phyloP scores from a whole-genome alignment of 495 filamentous ascomycete genomes.

The Neurospora africana region DNA sequence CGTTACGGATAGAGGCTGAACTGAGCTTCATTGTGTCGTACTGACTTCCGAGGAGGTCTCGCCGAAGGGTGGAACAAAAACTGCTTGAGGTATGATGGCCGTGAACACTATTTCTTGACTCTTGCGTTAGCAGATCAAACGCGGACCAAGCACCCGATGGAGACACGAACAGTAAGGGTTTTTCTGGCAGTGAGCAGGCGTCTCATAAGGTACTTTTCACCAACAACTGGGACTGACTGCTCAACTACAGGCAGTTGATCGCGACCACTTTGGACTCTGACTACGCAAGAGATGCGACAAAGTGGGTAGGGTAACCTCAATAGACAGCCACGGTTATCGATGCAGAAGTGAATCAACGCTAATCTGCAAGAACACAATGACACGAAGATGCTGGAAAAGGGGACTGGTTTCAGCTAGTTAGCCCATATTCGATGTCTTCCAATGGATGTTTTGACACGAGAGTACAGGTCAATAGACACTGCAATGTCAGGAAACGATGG shows the following conservation, averaged over 20 bases:
- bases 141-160: background rate
- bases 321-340: background rate
- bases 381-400: background rate
- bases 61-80: background rate
- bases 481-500: background rate
- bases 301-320: background rate
- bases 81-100: background rate
- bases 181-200: background rate
- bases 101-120: background rate
- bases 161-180: background rate
- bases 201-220: background rate
- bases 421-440: background rate
- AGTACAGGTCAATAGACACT: background rate
- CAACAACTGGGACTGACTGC: background rate
- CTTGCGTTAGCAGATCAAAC: background rate
- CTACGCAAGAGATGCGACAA: background rate
- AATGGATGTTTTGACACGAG: background rate
- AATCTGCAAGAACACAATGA: background rate
- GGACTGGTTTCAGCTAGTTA: background rate
- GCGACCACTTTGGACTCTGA: background rate
- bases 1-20: conserved; percentile 30
- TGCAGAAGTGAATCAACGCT: background rate
- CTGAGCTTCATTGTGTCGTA: conserved; percentile 31
- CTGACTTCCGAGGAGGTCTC: background rate
- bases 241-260: background rate